Conservation (phyloP, 768 basidiomycete genomes). For the Royoungia palumana region DNA sequence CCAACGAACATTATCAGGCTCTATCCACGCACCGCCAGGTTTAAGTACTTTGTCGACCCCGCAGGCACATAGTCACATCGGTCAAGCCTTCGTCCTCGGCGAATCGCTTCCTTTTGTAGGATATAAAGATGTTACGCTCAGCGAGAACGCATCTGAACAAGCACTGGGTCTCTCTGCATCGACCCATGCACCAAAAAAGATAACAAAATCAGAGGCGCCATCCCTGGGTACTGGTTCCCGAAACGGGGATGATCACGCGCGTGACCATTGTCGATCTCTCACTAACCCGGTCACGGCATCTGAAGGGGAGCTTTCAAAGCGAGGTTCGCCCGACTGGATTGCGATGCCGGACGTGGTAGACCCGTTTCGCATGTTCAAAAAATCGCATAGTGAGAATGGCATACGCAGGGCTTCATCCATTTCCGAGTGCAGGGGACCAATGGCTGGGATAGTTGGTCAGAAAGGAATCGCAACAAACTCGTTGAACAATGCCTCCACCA, state of each 20-base stretch:
- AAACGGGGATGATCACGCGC: neutral
- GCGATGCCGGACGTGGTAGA: slow-evolving; percentile 18
- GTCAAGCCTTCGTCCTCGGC: neutral
- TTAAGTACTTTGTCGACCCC: neutral
- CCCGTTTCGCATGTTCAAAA: slow-evolving; percentile 15
- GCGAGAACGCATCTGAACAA: neutral
- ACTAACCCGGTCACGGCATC: neutral
- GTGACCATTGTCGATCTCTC: neutral
- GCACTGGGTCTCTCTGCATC: slow-evolving; percentile 4
- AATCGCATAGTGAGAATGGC: neutral
- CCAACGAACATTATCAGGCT: slow-evolving; percentile 8
- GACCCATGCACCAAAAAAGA: slow-evolving; percentile 11
- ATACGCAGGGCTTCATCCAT: slow-evolving; percentile 9
- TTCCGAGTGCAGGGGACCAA: neutral
- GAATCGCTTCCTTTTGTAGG: neutral
- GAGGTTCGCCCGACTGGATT: slow-evolving; percentile 11
- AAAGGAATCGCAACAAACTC: slow-evolving; percentile 20
- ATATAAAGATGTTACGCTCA: neutral
- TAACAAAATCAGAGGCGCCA: neutral
- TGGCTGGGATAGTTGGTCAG: slow-evolving; percentile 4
- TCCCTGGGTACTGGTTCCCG: neutral
- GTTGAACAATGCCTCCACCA: slow-evolving; percentile 6
- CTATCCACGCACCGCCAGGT: slow-evolving; percentile 14
- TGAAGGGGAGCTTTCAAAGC: neutral
- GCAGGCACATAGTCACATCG: neutral